Evolutionary conservation across 1,284 basidiomycete species (phyloP), one percentile per base, ranked within the genome.

Genomic region (Marasmius oreades): DNA sequence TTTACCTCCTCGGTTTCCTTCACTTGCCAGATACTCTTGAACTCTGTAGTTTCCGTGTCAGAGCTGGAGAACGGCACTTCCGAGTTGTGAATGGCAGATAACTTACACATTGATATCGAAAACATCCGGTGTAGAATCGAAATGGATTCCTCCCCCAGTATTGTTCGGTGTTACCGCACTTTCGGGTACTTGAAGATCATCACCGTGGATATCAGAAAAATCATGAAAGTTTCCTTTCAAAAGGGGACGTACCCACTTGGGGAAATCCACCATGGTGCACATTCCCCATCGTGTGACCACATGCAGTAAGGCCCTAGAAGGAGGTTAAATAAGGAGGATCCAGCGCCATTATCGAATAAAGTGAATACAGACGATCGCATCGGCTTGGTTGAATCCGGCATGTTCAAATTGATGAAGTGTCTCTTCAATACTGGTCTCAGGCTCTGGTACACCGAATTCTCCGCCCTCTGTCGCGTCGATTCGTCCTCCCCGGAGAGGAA

Each of bases 211-310:
- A 37, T n/a, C 36, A n/a, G 36, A 11, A 12, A 12, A 37, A 12
- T 5, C 12, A n/a, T 5, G 36, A 37, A n/a, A 11, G 12, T 12
- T 37, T 37, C n/a, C n/a, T n/a, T n/a, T n/a, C n/a, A n/a, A n/a
- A n/a, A n/a, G 23, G 48, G 50, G 18, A 39, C 51, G 47, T 47
- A 44, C 64, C 63, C 23, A 66, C 64, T 53, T 65, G 62, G 12
- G 68, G 67, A 55, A 68, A 69, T 18, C 62, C 63, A n/a, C 42
- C 61, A n/a, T 64, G 59, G 44, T 69, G 67, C 4, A 67, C 65
- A 26, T 61, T 62, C 10, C 67, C 66, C 14, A 68, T 53, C n/a
- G 62, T 66, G 52, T 68, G 66, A 6, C 68, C 68, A 48, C 68
- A 69, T 1, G 66, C 64, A 22, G 64, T 61, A 26, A 69, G 46